Conservation (phyloP, 2,329 filamentous ascomycete genomes). For the Alternaria dauci region DNA sequence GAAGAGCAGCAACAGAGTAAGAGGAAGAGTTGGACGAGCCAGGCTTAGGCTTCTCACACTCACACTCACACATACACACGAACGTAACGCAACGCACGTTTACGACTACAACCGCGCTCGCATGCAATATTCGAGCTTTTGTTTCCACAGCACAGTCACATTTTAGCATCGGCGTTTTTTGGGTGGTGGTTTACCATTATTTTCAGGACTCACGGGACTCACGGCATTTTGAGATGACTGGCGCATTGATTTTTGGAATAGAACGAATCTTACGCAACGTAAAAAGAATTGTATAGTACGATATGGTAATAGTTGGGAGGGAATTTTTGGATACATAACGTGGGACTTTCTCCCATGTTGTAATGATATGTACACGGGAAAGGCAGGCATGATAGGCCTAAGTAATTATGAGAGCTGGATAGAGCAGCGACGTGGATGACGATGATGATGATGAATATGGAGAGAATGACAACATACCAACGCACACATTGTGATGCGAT, state of each 20-base stretch:
- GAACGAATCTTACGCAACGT: not conserved
- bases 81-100: not conserved
- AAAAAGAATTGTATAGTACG: slow-evolving; percentile 2
- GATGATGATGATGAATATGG: not conserved
- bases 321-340: not conserved
- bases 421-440: not conserved
- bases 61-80: no score
- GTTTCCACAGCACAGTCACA: not conserved
- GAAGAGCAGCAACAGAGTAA: slow-evolving; percentile 44
- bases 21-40: slow-evolving; percentile 38
- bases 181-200: not conserved
- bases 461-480: not conserved
- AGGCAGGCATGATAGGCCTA: not conserved
- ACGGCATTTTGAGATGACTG: slow-evolving; percentile 2
- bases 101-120: not conserved
- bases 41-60: not conserved
- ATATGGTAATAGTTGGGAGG: not conserved
- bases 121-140: not conserved
- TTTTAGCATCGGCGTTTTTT: slow-evolving; percentile 11
- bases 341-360: not conserved
- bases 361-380: not conserved
- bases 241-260: not conserved
- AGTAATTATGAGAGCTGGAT: not conserved
- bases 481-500: not conserved
- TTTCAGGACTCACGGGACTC: not conserved